A percentile compares a stretch with the other conserved stretches of the same genome.
Conservation (phyloP, 225 moss, liverwort and hornwort species). For the Asterella californica region DNA sequence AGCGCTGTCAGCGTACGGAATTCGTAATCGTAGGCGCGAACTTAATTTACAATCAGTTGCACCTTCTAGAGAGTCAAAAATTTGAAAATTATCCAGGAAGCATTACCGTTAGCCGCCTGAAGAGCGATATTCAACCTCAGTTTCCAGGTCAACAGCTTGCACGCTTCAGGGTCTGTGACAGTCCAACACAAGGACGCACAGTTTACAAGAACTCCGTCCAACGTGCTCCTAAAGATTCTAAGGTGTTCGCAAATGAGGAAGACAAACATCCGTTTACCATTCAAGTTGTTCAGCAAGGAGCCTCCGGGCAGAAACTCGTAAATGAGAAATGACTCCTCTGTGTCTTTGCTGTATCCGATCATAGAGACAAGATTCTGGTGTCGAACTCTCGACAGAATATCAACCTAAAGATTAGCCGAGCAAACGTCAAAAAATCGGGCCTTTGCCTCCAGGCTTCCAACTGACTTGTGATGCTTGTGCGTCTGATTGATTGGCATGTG, state of each 20-base stretch:
- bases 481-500: no score
- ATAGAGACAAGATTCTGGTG: conserved; percentile 31
- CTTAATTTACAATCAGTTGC: background rate
- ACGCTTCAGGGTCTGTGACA: conserved; percentile 8
- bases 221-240: no score
- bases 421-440: no score
- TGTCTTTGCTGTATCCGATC: conserved; percentile 32
- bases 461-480: no score
- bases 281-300: conserved; percentile 24
- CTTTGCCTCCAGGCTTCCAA: no score
- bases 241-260: no score
- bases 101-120: conserved; percentile 29
- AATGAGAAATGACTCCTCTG: conserved; percentile 21
- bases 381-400: conserved; percentile 28
- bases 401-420: conserved; percentile 22
- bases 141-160: conserved; percentile 24
- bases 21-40: background rate
- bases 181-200: no score
- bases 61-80: background rate
- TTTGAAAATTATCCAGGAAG: background rate
- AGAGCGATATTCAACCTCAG: conserved; percentile 27
- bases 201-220: no score
- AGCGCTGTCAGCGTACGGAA: background rate
- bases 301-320: conserved; percentile 35
- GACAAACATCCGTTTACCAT: conserved; percentile 12